Base-by-base conservation (phyloP, 2,329 filamentous ascomycete genomes). In the Alternaria incomplexa region DNA sequence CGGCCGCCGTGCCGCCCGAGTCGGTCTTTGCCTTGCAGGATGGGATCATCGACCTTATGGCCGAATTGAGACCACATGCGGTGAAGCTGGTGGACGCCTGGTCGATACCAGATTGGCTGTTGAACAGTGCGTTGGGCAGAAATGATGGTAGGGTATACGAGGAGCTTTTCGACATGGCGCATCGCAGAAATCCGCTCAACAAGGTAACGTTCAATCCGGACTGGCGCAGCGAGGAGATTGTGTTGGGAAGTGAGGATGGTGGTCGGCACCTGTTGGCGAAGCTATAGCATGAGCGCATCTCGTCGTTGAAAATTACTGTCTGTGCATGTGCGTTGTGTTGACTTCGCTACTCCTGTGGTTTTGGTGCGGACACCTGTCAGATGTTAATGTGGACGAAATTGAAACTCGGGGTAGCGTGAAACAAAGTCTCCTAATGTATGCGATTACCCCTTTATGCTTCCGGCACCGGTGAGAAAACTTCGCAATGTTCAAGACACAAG, bases 71-170 rank as follows among this genome's bases (percentile, higher is more conserved):
- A 17, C 84, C 84, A 2, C 84, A 86, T 69, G 84, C 84, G 1
- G 84, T 87, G 2, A 80, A 80, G 22, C 67, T 87, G 9, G 84
- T 87, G 8, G 85, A 86, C 68, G 77, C 82, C 1, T 87, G 85
- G 85, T 81, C 79, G 55, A 81, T 86, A 36, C 85, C 85, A 1
- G 85, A 86, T 69, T 87, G 82, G 64, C 65, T 86, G 54, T 78
- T 86, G 0, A 81, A 86, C 54, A 85, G 83, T 71, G 83, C 85
- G 6, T 71, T 87, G 43, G 85, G 85, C 0, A 75, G 84, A 46
- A 83, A 80, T 59, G 85, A 87, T 70, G 85, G 85, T 2, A 83
- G 80, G 54, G 84, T 86, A 7, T 87, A 87, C 65, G 85, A 87
- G 68, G 83, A 86, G 58, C 69, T 86, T 45, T 87, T 82, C 63